Evolutionary conservation across 2,329 filamentous ascomycete genomes (phyloP), one percentile per base, ranked within the genome.

Genomic region (Apiospora kogelbergensis): DNA sequence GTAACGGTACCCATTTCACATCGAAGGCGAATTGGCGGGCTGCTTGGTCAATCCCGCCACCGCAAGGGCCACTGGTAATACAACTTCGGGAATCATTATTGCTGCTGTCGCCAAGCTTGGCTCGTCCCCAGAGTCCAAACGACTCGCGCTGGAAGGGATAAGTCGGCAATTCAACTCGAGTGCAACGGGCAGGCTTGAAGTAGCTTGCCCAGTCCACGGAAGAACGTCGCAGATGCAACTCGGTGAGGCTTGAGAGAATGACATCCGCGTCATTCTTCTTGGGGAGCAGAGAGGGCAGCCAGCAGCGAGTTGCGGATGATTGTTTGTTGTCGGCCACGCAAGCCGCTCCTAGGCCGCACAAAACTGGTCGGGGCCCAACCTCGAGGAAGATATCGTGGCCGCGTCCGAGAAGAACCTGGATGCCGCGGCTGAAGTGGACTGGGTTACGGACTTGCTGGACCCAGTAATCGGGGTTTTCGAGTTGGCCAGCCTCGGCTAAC

Each of bases 121-220:
- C 2, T 53, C n/a, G 15, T 20, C 17, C 44, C 42, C 68, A 48
- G 67, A 33, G 30, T 30, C 33, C 17, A 70, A 68, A 20, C 63
- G 64, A 22, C 33, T 69, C 65, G 11, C 73, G 70, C 33, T 75
- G 73, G 66, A 76, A 76, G n/a, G 74, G 72, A 53, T 76, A 76
- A 6, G 74, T 74, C 6, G 75, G 74, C 46, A 76, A 68, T 24
- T 69, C 33, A 13, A 77, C 71, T 6, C 72, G 70, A 15, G 65
- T 60, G 44, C 70, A 74, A 63, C 67, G 70, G 68, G 72, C 72
- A 1, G 74, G 72, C 24, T 67, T 22, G 66, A 76, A 76, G 64
- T 74, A 76, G 30, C 67, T 71, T 0, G 22, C 22, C 76, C 75
- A 78, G 68, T 76, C 67, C 15, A 77, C 67, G 3, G 42, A 22